phyloP scores from a whole-genome alignment of 2,329 filamentous ascomycete genomes.

The Pseudocercospora vitis region DNA sequence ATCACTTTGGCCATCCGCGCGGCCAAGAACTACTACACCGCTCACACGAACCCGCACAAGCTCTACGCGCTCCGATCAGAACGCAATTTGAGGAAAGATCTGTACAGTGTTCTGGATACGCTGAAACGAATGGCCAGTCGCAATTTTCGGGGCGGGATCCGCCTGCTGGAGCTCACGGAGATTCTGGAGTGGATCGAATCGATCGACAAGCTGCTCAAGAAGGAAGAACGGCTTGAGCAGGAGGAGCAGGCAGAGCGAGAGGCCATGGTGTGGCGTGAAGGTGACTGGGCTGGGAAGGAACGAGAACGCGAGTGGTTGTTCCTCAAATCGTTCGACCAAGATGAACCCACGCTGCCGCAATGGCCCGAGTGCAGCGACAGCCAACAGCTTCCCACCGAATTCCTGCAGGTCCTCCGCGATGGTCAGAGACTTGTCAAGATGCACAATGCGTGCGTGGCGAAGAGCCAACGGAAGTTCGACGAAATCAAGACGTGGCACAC shows the following conservation, averaged over 20 bases:
- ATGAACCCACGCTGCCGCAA: constrained; percentile 62
- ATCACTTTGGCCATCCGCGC: constrained; percentile 93
- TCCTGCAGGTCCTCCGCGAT: constrained; percentile 71
- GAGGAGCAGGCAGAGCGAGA: constrained; percentile 70
- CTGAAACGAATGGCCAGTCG: constrained; percentile 88
- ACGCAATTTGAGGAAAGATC: constrained; percentile 76
- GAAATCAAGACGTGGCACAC: constrained; percentile 85
- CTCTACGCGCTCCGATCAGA: constrained; percentile 86
- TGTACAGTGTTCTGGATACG: constrained; percentile 84
- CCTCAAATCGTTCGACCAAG: constrained; percentile 69
- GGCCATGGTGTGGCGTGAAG: constrained; percentile 73
- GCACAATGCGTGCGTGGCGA: constrained; percentile 84
- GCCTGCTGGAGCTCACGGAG: constrained; percentile 70
- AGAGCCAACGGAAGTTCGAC: constrained; percentile 83
- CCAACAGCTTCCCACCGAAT: constrained; percentile 55
- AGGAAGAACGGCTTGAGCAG: constrained; percentile 75
- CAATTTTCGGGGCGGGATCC: constrained; percentile 80
- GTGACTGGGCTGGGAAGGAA: constrained; percentile 72
- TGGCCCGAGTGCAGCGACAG: constrained; percentile 56
- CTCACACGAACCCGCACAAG: constrained; percentile 82
- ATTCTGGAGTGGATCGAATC: constrained; percentile 78
- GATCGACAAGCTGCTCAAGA: constrained; percentile 72
- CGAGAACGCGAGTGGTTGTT: constrained; percentile 79
- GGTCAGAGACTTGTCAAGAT: constrained; percentile 79
- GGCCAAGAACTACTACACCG: constrained; percentile 93